These are phyloP conservation scores for Tolypocladium tundrense DNA, from an alignment of 2,329 filamentous ascomycete species.

Conservation along the genomic window DNA sequence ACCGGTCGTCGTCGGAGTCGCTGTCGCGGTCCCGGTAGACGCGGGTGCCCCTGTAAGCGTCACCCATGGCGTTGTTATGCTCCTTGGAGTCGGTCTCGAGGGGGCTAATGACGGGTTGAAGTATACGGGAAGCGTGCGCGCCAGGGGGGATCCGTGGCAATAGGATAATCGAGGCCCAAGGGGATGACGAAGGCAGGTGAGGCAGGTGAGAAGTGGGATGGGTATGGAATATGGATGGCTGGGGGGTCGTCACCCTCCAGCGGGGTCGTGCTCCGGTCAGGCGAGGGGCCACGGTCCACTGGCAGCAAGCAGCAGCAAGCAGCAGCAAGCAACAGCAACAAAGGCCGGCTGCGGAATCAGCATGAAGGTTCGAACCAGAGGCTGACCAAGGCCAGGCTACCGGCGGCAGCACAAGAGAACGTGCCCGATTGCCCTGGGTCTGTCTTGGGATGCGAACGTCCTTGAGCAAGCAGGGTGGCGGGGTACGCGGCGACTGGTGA, in stretches of 20 bases:
- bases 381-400: not conserved
- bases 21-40: constrained; percentile 22
- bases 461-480: not conserved
- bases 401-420: not conserved
- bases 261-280: not conserved
- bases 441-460: not conserved
- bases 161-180: not conserved
- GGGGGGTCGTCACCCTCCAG: not conserved
- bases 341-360: not conserved
- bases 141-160: not conserved
- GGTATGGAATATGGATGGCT: not conserved
- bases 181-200: not conserved
- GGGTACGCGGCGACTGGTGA: not conserved
- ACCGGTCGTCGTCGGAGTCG: constrained; percentile 33
- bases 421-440: not conserved
- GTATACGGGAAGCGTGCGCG: not conserved
- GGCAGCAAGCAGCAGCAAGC: not conserved
- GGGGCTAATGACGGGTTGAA: not conserved
- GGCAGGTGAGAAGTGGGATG: not conserved
- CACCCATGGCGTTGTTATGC: constrained; percentile 2
- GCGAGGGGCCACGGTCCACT: not conserved
- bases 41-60: constrained; percentile 12
- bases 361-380: too few species aligned
- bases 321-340: not conserved
- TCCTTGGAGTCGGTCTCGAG: not conserved